Evolutionary conservation across 2,329 filamentous ascomycete species (phyloP).

Genomic region (Aspergillus hortae): DNA sequence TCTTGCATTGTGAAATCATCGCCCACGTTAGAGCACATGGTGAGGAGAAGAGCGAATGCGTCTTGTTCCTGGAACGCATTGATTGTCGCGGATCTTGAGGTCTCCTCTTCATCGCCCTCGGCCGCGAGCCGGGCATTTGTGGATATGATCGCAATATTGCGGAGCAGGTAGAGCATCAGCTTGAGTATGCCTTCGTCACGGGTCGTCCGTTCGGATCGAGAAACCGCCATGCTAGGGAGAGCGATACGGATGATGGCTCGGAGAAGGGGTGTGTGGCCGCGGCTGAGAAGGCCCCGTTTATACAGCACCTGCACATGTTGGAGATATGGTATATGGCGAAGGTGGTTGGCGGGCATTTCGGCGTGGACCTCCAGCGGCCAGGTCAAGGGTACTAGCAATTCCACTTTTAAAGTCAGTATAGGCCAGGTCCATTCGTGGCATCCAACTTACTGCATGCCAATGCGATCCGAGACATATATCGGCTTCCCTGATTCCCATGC

Average conservation of each 20-base stretch:
- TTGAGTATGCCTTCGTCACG: constrained; percentile 92
- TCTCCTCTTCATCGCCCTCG: constrained; percentile 84
- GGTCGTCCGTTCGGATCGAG: constrained; percentile 68
- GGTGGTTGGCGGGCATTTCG: constrained; percentile 87
- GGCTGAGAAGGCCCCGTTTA: constrained; percentile 83
- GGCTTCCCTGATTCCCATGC: constrained; percentile 67
- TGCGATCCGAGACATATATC: constrained; percentile 72
- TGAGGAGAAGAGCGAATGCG: constrained; percentile 79
- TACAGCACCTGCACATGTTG: constrained; percentile 85
- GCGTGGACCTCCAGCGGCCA: constrained; percentile 85
- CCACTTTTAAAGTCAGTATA: constrained; percentile 48
- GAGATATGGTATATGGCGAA: constrained; percentile 84
- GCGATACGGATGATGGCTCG: constrained; percentile 77
- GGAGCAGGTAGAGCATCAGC: constrained; percentile 80
- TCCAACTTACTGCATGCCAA: constrained; percentile 64
- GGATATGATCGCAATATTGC: constrained; percentile 82
- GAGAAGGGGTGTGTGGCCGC: constrained; percentile 71
- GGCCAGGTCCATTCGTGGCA: background rate
- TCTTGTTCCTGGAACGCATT: constrained; percentile 89
- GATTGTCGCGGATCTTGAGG: constrained; percentile 82
- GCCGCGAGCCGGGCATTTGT: constrained; percentile 68
- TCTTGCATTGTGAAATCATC: constrained; percentile 91
- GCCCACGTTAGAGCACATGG: constrained; percentile 85
- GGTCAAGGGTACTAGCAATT: constrained; percentile 86
- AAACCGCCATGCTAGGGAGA: constrained; percentile 78